Conservation (phyloP, 2,329 filamentous ascomycete species). For the Talaromyces sp. region DNA sequence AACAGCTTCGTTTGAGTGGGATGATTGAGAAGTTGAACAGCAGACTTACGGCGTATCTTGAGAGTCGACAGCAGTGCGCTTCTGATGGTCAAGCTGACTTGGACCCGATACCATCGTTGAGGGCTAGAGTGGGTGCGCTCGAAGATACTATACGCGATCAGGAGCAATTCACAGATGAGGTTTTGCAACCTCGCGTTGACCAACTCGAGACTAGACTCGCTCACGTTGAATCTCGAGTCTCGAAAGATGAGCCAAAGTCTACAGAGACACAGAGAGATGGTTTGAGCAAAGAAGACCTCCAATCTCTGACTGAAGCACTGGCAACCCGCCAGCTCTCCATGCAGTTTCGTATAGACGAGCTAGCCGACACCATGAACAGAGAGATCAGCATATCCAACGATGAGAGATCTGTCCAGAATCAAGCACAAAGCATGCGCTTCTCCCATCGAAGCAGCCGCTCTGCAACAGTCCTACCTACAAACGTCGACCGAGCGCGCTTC, state of each 20-base stretch:
- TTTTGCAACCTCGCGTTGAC: neutral
- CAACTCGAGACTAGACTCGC: neutral
- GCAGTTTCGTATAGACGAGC: constrained; percentile 7
- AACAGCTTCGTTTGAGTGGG: constrained; percentile 4
- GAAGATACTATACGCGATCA: neutral
- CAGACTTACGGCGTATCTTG: neutral
- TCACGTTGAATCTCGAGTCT: neutral
- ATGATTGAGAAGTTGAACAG: constrained; percentile 5
- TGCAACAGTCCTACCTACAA: neutral
- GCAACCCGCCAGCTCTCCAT: constrained; percentile 10
- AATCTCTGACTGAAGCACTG: constrained; percentile 7
- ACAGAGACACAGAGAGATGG: neutral
- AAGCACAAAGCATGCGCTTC: neutral
- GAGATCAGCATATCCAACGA: neutral
- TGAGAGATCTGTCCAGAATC: neutral
- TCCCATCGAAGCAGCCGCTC: neutral
- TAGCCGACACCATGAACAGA: neutral
- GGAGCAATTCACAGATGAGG: neutral
- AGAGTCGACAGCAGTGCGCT: neutral
- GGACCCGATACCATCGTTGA: neutral
- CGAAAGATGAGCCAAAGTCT: neutral
- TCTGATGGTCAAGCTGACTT: neutral
- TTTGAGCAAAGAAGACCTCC: neutral
- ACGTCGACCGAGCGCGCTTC: neutral
- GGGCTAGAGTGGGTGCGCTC: neutral